phyloP scores from a whole-genome alignment of 2,329 filamentous ascomycete species.

The Fusarium tricinctum region DNA sequence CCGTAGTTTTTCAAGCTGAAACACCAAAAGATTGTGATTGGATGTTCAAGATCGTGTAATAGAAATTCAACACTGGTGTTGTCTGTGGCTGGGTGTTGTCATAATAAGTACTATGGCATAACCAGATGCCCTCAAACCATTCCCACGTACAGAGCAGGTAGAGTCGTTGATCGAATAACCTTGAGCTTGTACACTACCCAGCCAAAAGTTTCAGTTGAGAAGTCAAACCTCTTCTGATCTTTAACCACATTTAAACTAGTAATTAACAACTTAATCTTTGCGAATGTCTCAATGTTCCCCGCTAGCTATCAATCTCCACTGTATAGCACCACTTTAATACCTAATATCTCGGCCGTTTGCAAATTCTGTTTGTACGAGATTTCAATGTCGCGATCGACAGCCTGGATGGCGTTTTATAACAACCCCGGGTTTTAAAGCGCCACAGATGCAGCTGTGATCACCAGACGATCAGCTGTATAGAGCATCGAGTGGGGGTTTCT shows the following conservation, averaged over 20 bases:
- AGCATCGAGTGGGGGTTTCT: constrained; percentile 19
- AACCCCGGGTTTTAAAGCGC: constrained; percentile 29
- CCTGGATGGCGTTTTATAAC: constrained; percentile 40
- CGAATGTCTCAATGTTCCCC: constrained; percentile 15
- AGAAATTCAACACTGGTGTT: constrained; percentile 25
- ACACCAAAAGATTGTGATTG: constrained; percentile 22
- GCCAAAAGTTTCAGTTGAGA: neutral
- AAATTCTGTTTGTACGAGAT: constrained; percentile 20
- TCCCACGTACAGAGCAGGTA: constrained; percentile 12
- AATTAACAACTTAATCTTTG: neutral
- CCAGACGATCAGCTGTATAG: constrained; percentile 21
- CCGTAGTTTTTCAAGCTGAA: constrained; percentile 4
- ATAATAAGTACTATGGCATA: constrained; percentile 40
- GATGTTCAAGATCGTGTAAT: constrained; percentile 5
- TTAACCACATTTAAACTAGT: neutral
- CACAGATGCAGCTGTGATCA: constrained; percentile 28
- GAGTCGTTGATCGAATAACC: constrained; percentile 14
- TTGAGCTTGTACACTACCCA: neutral
- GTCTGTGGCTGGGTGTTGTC: constrained; percentile 29
- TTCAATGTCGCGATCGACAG: constrained; percentile 48
- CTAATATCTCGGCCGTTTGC: constrained; percentile 21
- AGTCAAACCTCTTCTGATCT: neutral
- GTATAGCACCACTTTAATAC: constrained; percentile 38
- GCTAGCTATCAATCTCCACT: constrained; percentile 27
- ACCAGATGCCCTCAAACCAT: constrained; percentile 25